Conservation (phyloP, 1,139 yeast species). For the Casaregolazyma suthepensis region DNA sequence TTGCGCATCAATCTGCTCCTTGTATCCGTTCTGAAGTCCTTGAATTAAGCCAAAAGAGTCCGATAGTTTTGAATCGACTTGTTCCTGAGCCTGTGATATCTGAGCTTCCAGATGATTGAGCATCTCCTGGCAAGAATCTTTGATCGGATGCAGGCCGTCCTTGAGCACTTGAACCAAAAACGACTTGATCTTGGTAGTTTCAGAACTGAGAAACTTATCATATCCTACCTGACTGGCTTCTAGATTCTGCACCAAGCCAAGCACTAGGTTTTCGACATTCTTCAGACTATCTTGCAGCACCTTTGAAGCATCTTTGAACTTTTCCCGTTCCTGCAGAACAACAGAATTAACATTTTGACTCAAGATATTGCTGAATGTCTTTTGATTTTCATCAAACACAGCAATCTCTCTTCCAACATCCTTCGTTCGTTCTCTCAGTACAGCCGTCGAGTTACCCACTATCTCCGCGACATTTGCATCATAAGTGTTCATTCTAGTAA, state of each 20-base stretch:
- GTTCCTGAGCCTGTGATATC: slow-evolving; percentile 3
- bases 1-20: slow-evolving; percentile 7
- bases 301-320: slow-evolving; percentile 13
- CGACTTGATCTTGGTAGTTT: slow-evolving; percentile 4
- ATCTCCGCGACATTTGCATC: neutral
- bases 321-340: slow-evolving; percentile 11
- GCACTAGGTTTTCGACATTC: slow-evolving; percentile 12
- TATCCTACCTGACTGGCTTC: slow-evolving; percentile 2
- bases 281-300: slow-evolving; percentile 13
- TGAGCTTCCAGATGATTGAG: neutral
- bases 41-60: slow-evolving; percentile 3
- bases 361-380: slow-evolving; percentile 4
- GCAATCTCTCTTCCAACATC: neutral
- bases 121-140: slow-evolving; percentile 1
- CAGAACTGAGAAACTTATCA: slow-evolving; percentile 2
- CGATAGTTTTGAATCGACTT: slow-evolving; percentile 3
- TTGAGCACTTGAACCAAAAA: slow-evolving; percentile 3
- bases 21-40: slow-evolving; percentile 5
- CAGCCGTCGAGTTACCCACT: neutral
- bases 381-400: slow-evolving; percentile 3
- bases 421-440: neutral
- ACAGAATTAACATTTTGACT: slow-evolving; percentile 4
- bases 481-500: neutral
- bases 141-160: slow-evolving; percentile 6
- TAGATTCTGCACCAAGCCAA: slow-evolving; percentile 6